Evolutionary conservation across 116 monocot species (phyloP), one percentile per base, ranked within the genome.

Genomic region (Cymodocea nodosa): DNA sequence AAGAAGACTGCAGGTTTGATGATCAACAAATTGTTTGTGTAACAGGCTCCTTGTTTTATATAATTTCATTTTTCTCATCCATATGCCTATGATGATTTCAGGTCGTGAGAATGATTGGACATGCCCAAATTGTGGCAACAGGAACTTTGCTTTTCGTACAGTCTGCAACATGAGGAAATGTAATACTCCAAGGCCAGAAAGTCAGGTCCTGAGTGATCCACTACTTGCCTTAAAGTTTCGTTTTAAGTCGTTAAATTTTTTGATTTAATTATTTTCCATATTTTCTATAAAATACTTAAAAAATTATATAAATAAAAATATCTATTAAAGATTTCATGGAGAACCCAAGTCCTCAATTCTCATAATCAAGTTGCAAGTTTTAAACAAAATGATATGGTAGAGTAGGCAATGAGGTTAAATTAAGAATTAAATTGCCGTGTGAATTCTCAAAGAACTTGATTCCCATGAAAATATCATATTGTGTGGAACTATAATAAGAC

Each of bases 141-240:
- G 68, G 37, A 94, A 94, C 61, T 94, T 94, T 69, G 71, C 80
- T 9, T 94, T 94, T 65, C 81, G 94, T 57, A 80, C 75, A 70
- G 80, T 89, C n/a, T 94, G 94, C 70, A 94, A 94, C 76, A 94
- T 94, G 94, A 84, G 86, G 72, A 94, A 94, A 58, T 94, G 94
- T 78, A 86, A 86, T 36, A 89, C 89, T 22, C 89, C 94, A 50
- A 83, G 80, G 37, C 94, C 94, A 49, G 94, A 77, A 73, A 84
- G 62, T 56, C 86, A 80, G 94, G 94, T 86, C 70, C 20, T 60
- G 37, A 1, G 17, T 51, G 18, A 12, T 3, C 16, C 18, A 0
- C 1, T 44, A 10, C 8, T 10, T 44, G 44, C 12, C 12, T 44
- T 44, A 8, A 44, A 9, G 44, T 12, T 44, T 5, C 12, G 1